Conservation (phyloP, 2,329 filamentous ascomycete genomes). For the Tolypocladium nubicola region DNA sequence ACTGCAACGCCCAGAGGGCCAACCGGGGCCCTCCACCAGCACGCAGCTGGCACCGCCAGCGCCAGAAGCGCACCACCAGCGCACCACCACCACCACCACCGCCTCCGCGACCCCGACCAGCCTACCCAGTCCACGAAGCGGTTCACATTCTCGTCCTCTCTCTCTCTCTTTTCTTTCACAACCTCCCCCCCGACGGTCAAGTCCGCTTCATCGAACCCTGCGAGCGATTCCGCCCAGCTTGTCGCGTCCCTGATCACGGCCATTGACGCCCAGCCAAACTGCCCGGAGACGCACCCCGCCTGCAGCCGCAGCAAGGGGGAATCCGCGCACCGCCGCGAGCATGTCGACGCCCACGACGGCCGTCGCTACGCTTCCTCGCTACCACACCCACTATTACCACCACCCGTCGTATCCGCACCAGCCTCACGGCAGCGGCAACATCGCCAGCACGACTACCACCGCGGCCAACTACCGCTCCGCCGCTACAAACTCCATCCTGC, state of each 20-base stretch:
- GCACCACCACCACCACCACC: background rate
- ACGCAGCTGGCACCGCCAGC: background rate
- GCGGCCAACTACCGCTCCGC: conserved; percentile 19
- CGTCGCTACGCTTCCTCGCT: conserved; percentile 60
- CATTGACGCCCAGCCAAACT: background rate
- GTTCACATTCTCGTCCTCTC: background rate
- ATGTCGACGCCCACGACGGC: conserved; percentile 80
- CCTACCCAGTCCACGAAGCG: background rate
- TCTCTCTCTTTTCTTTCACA: background rate
- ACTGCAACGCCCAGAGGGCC: background rate
- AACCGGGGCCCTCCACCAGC: background rate
- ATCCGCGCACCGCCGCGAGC: conserved; percentile 3
- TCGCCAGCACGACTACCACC: conserved; percentile 7
- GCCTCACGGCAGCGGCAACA: conserved; percentile 14
- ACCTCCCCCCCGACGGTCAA: background rate
- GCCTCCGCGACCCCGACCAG: background rate
- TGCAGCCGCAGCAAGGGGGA: conserved; percentile 3
- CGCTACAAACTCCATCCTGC: conserved; percentile 14
- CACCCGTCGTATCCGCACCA: conserved; percentile 43
- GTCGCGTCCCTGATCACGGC: background rate
- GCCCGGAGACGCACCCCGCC: background rate
- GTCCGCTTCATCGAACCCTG: background rate
- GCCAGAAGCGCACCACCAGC: background rate
- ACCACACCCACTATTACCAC: conserved; percentile 56
- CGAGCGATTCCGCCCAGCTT: background rate